Evolutionary conservation across 768 basidiomycete species (phyloP), one percentile per base, ranked within the genome.

Genomic region (Leucogyrophana mollusca): DNA sequence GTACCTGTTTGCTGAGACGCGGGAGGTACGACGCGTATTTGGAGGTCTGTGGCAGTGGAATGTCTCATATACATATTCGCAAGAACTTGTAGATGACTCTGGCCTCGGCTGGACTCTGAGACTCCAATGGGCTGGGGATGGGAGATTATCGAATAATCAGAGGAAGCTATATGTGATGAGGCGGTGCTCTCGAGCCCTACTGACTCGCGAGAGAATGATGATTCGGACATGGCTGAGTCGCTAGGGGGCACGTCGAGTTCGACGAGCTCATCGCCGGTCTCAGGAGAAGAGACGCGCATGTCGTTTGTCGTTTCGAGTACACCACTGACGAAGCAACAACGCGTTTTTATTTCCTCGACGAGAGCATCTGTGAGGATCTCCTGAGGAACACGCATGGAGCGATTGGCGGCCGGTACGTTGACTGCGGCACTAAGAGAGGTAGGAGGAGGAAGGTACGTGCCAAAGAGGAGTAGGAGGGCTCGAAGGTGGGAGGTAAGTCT

Each of bases 331-430:
- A 96, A 94, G 61, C 90, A 94, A 46, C 83, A 87, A 3, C 93
- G 82, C 2, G 87, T 87, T 65, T 96, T 90, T 49, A 97, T 84
- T 54, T 94, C 87, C 64, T 97, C 93, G 13, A 96, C 65, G n/a
- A 94, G 72, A 2, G 73, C 67, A 44, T 91, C 88, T 1, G 87
- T 86, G 30, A 97, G 73, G 22, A 95, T 72, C 55, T 88, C 88
- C 54, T 79, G 74, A 1, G 94, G 90, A 2, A 95, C 83, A 2
- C 81, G 80, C 2, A 71, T 80, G 2, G 81, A 68, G 17, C 83
- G 79, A 47, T 77, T 82, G 16, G 83, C 74, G 4, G 77, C 68
- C 34, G 88, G 82, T 3, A 84, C 72, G 50, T 77, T 87, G 35
- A 78, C 70, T 3, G 83, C 72, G 10, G 83, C 75, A 52, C 80